A percentile compares a stretch with the other conserved stretches of the same genome.
phyloP scores from a whole-genome alignment of 768 basidiomycete species.

The Phaeotremella fagi region DNA sequence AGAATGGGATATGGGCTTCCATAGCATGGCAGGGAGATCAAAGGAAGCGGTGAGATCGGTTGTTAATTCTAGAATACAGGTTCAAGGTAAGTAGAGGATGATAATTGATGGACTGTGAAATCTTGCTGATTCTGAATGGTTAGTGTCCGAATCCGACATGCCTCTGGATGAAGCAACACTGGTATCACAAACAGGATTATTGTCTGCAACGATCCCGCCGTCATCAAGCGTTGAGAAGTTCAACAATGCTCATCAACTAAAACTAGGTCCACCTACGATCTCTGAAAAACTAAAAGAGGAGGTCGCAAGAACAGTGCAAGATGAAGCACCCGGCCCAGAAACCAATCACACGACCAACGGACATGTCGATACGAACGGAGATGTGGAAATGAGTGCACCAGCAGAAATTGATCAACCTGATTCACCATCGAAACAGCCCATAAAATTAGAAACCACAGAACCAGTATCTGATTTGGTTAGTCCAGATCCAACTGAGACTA shows the following conservation, averaged over 20 bases:
- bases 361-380: conserved; percentile 56
- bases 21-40: conserved; percentile 77
- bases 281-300: conserved; percentile 75
- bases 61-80: conserved; percentile 85
- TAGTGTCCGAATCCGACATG: conserved; percentile 23
- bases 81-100: conserved; percentile 64
- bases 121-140: conserved; percentile 2
- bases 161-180: conserved; percentile 36
- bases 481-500: conserved; percentile 32
- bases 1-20: conserved; percentile 73
- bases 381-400: conserved; percentile 39
- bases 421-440: conserved; percentile 9
- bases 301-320: conserved; percentile 70
- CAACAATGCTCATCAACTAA: conserved; percentile 71
- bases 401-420: not conserved
- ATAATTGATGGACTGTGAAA: not conserved
- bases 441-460: conserved; percentile 32
- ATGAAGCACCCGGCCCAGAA: conserved; percentile 53
- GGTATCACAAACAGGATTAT: conserved; percentile 54
- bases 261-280: conserved; percentile 76
- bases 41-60: conserved; percentile 87
- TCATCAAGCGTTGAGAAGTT: conserved; percentile 58
- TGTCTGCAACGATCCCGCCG: conserved; percentile 67
- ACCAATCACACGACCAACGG: conserved; percentile 5
- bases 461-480: conserved; percentile 15